phyloP scores from a whole-genome alignment of 2,329 filamentous ascomycete genomes.

The Claviceps capensis region DNA sequence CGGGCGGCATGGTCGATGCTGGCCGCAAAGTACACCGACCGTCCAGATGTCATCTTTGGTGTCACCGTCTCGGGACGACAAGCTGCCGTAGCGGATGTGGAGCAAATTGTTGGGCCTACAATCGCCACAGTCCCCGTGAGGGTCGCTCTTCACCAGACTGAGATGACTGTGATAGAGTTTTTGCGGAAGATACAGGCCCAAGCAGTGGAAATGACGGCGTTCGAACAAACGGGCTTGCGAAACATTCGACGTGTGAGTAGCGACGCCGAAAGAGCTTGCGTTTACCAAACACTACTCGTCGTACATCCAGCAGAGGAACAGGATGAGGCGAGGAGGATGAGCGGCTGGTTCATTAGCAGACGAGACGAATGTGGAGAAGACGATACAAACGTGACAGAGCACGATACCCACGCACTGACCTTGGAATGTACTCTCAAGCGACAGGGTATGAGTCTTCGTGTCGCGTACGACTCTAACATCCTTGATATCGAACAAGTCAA shows the following conservation, averaged over 20 bases:
- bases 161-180: constrained; percentile 21
- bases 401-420: constrained; percentile 1
- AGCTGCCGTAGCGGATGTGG: constrained; percentile 11
- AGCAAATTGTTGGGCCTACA: constrained; percentile 14
- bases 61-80: constrained; percentile 13
- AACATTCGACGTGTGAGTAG: constrained; percentile 6
- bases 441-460: background rate
- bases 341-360: background rate
- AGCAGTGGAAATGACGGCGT: constrained; percentile 5
- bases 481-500: background rate
- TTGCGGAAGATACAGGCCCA: constrained; percentile 19
- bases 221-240: constrained; percentile 10
- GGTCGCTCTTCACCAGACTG: constrained; percentile 14
- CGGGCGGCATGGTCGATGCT: constrained; percentile 27
- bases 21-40: constrained; percentile 19
- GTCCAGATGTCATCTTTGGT: constrained; percentile 17
- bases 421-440: constrained; percentile 1
- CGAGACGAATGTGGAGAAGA: constrained; percentile 1
- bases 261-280: constrained; percentile 3
- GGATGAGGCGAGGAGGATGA: background rate
- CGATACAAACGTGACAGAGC: constrained; percentile 3
- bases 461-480: constrained; percentile 1
- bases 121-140: constrained; percentile 16
- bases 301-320: constrained; percentile 7
- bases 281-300: constrained; percentile 8